phyloP scores from a whole-genome alignment of 441 rosid genomes.

The Caryocar brasiliense region DNA sequence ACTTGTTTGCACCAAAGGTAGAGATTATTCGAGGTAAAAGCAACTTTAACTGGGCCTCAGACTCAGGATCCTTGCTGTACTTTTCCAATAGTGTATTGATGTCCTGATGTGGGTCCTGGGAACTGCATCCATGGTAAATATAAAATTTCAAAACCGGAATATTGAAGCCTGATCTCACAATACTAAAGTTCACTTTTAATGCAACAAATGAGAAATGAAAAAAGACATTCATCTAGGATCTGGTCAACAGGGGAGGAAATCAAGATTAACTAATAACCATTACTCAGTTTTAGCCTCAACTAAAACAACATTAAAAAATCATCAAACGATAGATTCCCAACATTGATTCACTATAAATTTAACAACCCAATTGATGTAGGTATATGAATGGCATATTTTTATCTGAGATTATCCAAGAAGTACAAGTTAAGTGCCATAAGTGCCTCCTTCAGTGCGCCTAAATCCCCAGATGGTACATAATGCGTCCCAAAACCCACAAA shows the following conservation, averaged over 20 bases:
- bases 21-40: constrained; percentile 67
- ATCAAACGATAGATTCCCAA: too few species aligned
- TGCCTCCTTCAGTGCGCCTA: constrained; percentile 56
- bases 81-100: constrained; percentile 45
- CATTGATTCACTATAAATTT: too few species aligned
- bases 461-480: constrained; percentile 64
- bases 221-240: too few species aligned
- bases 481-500: constrained; percentile 80
- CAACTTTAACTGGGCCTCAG: constrained; percentile 54
- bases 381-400: too few species aligned
- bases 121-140: constrained; percentile 31
- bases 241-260: too few species aligned
- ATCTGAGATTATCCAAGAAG: constrained; percentile 2
- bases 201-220: too few species aligned
- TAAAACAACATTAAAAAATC: too few species aligned
- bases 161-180: background rate
- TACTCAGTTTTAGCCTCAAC: too few species aligned
- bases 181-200: too few species aligned
- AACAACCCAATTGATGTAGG: too few species aligned
- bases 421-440: constrained; percentile 58
- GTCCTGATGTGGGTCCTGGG: constrained; percentile 57
- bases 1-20: constrained; percentile 49
- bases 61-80: constrained; percentile 50
- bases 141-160: background rate
- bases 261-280: too few species aligned